Base-by-base conservation (phyloP, 805 yeast genomes). In the Candida lessepsii region DNA sequence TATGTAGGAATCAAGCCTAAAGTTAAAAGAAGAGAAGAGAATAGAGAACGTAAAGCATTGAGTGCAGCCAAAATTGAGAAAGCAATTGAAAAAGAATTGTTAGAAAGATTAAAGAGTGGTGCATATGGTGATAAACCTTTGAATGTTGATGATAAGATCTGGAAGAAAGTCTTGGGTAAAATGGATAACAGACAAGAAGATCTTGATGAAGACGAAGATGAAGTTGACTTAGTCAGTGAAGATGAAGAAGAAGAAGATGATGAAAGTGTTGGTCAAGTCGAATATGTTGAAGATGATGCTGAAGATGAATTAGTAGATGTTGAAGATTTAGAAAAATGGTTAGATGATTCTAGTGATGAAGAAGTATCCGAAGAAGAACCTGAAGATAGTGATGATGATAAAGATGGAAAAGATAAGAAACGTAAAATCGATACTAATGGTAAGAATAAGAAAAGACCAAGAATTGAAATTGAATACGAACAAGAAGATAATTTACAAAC, bases 101-200 rank as follows among this genome's bases (percentile, higher is more conserved):
- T 93, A 57, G 96, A 90, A 40, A 81, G 99, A 65, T 77, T 93
- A 57, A 93, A 93, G 80, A 81, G 91, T 57, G 99, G 99, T 46
- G 98, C 98, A 2, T 93, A 93, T 60, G 99, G 99, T 50, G 98
- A 93, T 58, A 87, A 91, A 63, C 99, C 99, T 41, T 73, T 93
- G 58, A 93, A 93, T 57, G 98, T 93, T 26, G 98, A 93, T 55
- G 96, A 91, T 57, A 83, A 83, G 66, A 80, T 93, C 45, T 93
- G 99, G 99, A 83, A 84, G 75, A 86, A 82, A 70, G 95, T 93
- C 17, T 77, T 93, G 70, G 89, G 90, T 46, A 75, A 70, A 47
- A 76, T 76, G 51, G 81, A 71, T 40, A 76, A 75, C 39, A 81
- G 82, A 42, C 84, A 83, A 53, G 91, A 84, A 47, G 67, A 66